phyloP scores from a whole-genome alignment of 306 rosid species.

The Arachis stenosperma region DNA sequence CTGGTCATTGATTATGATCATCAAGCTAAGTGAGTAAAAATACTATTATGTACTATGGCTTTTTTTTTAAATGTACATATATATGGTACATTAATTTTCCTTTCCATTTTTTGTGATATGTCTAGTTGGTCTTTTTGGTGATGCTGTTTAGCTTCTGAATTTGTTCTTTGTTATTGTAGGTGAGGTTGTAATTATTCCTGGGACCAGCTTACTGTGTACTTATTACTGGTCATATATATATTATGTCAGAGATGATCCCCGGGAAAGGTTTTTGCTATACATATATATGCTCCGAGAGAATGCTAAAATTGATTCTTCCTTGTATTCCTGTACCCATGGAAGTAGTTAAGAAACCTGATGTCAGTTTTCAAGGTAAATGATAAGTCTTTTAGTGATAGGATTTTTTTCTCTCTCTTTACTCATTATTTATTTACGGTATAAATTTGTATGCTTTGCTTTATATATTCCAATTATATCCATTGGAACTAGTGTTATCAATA shows the following conservation, averaged over 20 bases:
- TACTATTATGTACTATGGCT: too few species aligned
- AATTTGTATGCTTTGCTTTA: neutral
- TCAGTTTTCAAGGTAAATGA: neutral
- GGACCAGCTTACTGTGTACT: neutral
- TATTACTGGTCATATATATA: neutral
- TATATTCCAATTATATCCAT: neutral
- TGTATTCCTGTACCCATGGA: neutral
- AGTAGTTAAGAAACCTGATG: neutral
- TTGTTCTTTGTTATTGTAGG: conserved; percentile 10
- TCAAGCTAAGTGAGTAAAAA: too few species aligned
- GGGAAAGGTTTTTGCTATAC: conserved; percentile 9
- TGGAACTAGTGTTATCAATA: neutral
- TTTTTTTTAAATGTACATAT: too few species aligned
- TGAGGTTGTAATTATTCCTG: conserved; percentile 29
- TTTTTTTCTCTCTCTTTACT: neutral
- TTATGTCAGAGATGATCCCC: conserved; percentile 10
- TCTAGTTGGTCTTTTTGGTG: conserved; percentile 13
- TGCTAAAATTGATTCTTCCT: neutral
- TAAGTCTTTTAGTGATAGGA: neutral
- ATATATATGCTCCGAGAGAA: too few species aligned
- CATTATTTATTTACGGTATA: neutral
- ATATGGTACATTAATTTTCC: too few species aligned
- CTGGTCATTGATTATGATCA: conserved; percentile 63
- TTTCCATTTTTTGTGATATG: too few species aligned
- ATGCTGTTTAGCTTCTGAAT: conserved; percentile 1